These are phyloP conservation scores for Bruguiera parviflora DNA, from an alignment of 345 rosid species.

Conservation along the genomic window DNA sequence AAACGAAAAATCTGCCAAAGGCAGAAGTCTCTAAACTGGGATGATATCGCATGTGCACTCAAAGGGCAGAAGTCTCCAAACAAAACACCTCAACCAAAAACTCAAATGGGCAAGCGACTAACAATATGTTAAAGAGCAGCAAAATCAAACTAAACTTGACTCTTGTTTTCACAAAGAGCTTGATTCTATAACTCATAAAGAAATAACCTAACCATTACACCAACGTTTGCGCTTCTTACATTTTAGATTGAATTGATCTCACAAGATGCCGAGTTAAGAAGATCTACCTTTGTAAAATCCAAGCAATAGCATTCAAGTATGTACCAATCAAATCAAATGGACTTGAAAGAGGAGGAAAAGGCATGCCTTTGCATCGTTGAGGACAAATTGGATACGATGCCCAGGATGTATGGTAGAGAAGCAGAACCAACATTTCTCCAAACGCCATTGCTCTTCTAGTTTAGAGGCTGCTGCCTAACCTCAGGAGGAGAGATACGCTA, in stretches of 20 bases:
- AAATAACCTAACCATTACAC: too few species aligned
- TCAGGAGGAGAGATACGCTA: neutral
- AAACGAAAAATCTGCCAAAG: constrained; percentile 70
- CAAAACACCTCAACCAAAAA: neutral
- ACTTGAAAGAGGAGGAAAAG: neutral
- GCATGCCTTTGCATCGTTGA: constrained; percentile 82
- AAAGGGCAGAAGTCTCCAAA: neutral
- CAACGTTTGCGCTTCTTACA: too few species aligned
- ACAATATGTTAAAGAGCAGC: too few species aligned
- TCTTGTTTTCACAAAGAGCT: too few species aligned
- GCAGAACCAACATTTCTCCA: constrained; percentile 95
- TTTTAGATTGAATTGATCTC: neutral
- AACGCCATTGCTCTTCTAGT: constrained; percentile 45
- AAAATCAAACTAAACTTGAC: too few species aligned
- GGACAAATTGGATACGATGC: constrained; percentile 81
- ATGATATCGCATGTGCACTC: too few species aligned
- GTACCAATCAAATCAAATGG: neutral
- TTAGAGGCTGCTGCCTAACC: neutral
- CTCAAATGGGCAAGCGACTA: too few species aligned
- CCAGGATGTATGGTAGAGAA: constrained; percentile 87
- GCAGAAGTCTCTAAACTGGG: too few species aligned
- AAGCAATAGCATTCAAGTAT: neutral
- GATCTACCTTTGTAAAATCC: neutral
- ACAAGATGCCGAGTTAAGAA: neutral
- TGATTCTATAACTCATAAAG: too few species aligned